Evolutionary conservation across 2,329 filamentous ascomycete genomes (phyloP).

Genomic region (Microdochium paspali): DNA sequence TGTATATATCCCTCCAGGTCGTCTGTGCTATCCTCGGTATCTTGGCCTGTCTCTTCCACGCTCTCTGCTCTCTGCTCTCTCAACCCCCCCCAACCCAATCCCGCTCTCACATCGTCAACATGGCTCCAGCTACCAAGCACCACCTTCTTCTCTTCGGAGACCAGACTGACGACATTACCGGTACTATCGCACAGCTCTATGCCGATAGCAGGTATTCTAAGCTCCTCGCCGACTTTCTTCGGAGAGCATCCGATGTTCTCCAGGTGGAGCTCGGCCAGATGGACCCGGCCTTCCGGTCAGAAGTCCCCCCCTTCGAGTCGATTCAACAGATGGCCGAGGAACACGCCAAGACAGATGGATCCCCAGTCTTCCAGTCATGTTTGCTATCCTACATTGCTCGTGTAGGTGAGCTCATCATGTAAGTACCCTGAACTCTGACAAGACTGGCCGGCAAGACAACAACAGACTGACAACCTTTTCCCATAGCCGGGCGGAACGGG

Average conservation of each 20-base stretch:
- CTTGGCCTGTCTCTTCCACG: too few relatives aligned
- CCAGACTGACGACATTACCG: conserved; percentile 7
- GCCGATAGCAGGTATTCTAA: conserved; percentile 3
- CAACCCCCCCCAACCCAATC: too few relatives aligned
- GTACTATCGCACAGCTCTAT: conserved; percentile 3
- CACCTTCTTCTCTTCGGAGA: conserved; percentile 9
- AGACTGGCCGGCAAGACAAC: background rate
- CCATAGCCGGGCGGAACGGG: conserved; percentile 5
- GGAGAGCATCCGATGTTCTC: conserved; percentile 7
- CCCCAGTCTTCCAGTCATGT: conserved; percentile 7
- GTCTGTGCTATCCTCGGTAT: too few relatives aligned
- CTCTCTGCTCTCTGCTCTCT: too few relatives aligned
- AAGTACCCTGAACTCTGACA: background rate
- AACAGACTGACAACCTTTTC: background rate
- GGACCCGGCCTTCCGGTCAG: conserved; percentile 4
- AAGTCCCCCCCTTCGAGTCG: conserved; percentile 6
- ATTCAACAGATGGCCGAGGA: conserved; percentile 7
- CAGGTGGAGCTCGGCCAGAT: conserved; percentile 7
- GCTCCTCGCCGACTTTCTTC: conserved; percentile 6
- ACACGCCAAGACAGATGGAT: conserved; percentile 6
- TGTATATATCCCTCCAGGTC: too few relatives aligned
- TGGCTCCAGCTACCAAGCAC: conserved; percentile 1
- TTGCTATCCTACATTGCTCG: conserved; percentile 7
- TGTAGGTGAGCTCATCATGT: conserved; percentile 8
- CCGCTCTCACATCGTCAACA: background rate